These are phyloP conservation scores for Gigaspora rosea DNA, from an alignment of 192 early-diverging fungal genomes.

Conservation along the genomic window DNA sequence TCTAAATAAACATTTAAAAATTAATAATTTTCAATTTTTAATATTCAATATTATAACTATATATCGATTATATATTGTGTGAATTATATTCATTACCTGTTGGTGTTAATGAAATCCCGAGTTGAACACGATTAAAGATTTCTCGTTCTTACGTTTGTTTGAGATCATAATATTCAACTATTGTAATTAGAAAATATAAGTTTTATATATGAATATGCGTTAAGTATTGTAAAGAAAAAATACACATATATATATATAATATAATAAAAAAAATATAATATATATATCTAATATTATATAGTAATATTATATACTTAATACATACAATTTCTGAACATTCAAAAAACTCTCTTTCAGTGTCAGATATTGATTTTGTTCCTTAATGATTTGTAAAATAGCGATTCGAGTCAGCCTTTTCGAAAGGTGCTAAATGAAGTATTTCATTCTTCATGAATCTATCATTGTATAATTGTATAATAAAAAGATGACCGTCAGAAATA, in stretches of 20 bases:
- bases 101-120: slow-evolving; percentile 31
- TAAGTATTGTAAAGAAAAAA: too few relatives aligned
- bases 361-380: not conserved
- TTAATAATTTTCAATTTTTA: too few relatives aligned
- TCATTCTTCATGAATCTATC: slow-evolving; percentile 36
- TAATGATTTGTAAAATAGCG: not conserved
- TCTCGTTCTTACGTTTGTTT: slow-evolving; percentile 27
- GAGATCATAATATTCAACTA: slow-evolving; percentile 35
- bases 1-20: not conserved
- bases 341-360: not conserved
- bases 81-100: slow-evolving; percentile 1
- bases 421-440: slow-evolving; percentile 21
- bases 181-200: too few relatives aligned
- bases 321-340: slow-evolving; percentile 34
- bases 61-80: too few relatives aligned
- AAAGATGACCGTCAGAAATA: not conserved
- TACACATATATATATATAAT: too few relatives aligned
- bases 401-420: not conserved
- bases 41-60: too few relatives aligned
- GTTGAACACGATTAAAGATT: slow-evolving; percentile 37
- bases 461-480: not conserved
- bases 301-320: slow-evolving; percentile 8
- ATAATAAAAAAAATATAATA: too few relatives aligned
- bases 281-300: too few relatives aligned
- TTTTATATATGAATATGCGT: too few relatives aligned